Evolutionary conservation across 176 grass and related monocot species (phyloP), one percentile per base, ranked within the genome.

Genomic region (Lolium rigidum): DNA sequence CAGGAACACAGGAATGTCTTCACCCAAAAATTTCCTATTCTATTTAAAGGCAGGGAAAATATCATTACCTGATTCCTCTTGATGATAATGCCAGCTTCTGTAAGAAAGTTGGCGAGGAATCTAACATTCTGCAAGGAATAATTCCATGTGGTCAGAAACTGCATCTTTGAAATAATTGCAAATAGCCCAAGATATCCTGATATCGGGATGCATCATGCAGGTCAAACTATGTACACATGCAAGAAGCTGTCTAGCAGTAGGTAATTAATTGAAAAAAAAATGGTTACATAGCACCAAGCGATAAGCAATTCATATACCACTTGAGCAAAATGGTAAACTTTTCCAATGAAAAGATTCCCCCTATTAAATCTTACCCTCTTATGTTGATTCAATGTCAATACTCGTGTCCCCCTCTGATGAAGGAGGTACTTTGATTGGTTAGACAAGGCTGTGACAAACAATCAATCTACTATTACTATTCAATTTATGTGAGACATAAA

Each of bases 71-170:
- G 91, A 71, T 84, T 98, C 82, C 95, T 98, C 77, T 94, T 98
- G 66, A 95, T 94, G 74, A 98, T 95, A 84, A 98, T 98, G 60
- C 90, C 95, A 65, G 95, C 93, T 89, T 98, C 95, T 51, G 95
- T 98, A 76, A 98, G 58, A 66, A 98, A 98, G 67, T 95, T 94
- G 7, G 91, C 56, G 43, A 98, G 89, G 50, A 98, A 98, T 94
- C 95, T 90, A 82, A 95, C 90, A 67, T 95, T 98, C 91, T 98
- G 93, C 87, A 87, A 70, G 17, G 63, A 82, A 91, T 56, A 84
- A 79, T 69, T 79, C 17, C 12, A 57, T 52, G 48, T 64, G 69
- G 74, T 74, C 41, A 91, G 74, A 86, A 86, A 25, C 46, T 55
- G 26, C 48, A 90, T 48, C 52, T 14, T 9, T 10, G 70, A 81